Conservation (phyloP, 108 stramenopile species). For the Conticribra guillardii region DNA sequence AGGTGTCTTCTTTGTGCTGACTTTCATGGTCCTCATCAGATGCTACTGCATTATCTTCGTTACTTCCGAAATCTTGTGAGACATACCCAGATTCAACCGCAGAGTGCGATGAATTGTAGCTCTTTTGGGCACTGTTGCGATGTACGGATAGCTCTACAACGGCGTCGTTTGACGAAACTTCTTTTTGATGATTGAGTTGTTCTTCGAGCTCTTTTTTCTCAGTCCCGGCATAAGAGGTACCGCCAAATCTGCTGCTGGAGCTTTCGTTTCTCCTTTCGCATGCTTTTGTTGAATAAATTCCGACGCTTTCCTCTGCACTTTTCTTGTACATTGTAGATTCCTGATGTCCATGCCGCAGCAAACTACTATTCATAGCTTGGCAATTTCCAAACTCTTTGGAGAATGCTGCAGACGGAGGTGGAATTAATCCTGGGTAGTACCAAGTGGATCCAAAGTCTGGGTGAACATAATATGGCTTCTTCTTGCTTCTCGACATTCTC, state of each 20-base stretch:
- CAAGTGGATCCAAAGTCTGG: conserved; percentile 78
- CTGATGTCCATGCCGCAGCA: background rate
- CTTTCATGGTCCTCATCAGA: background rate
- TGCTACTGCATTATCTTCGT: background rate
- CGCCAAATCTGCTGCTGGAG: too few species aligned
- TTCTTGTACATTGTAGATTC: background rate
- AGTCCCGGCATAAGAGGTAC: too few species aligned
- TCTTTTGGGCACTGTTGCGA: background rate
- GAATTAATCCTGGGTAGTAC: conserved; percentile 68
- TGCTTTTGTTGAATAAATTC: background rate
- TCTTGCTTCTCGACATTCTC: conserved; percentile 59
- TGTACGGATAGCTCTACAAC: background rate
- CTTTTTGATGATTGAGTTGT: too few species aligned
- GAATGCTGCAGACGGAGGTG: background rate
- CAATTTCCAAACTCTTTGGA: background rate
- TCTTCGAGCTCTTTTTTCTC: too few species aligned
- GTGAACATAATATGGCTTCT: conserved; percentile 70
- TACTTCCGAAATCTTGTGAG: background rate
- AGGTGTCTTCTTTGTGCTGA: background rate
- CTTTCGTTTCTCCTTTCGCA: background rate
- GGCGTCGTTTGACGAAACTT: too few species aligned
- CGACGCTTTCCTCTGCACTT: background rate
- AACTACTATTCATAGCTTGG: background rate
- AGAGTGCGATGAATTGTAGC: background rate
- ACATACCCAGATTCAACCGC: background rate